Evolutionary conservation across 257 asterid species (phyloP).

Genomic region (Scutellaria baicalensis): DNA sequence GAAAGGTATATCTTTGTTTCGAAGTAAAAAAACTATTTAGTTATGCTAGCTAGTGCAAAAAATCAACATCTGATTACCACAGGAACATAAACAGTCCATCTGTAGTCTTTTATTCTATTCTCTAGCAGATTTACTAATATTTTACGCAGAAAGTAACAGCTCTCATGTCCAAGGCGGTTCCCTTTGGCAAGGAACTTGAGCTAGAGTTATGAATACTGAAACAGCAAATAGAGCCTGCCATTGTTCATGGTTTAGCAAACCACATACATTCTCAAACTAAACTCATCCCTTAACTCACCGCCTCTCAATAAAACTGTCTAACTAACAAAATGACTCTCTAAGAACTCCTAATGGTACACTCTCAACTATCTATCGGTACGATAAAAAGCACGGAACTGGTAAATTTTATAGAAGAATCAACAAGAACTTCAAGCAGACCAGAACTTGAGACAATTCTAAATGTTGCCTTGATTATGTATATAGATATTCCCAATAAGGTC

Average conservation of each 20-base stretch:
- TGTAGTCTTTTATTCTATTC: neutral
- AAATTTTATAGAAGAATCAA: neutral
- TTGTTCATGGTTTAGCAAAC: neutral
- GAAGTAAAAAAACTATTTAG: neutral
- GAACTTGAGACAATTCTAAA: neutral
- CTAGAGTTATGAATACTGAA: neutral
- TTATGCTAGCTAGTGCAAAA: neutral
- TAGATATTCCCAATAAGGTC: neutral
- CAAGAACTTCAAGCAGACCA: too few relatives aligned
- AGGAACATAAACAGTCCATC: neutral
- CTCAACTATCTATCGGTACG: too few relatives aligned
- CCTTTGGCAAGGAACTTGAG: neutral
- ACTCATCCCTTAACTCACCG: neutral
- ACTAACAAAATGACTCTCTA: neutral
- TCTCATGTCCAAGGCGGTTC: neutral
- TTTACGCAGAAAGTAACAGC: neutral
- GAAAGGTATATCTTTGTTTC: neutral
- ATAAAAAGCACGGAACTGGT: too few relatives aligned
- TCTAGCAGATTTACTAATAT: neutral
- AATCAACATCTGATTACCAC: neutral
- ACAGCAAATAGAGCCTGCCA: neutral
- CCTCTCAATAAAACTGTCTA: neutral
- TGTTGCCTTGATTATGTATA: too few relatives aligned
- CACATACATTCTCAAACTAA: neutral
- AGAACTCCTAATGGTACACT: neutral